Conservation (phyloP, 1,284 basidiomycete species). For the Cerioporus squamosus region DNA sequence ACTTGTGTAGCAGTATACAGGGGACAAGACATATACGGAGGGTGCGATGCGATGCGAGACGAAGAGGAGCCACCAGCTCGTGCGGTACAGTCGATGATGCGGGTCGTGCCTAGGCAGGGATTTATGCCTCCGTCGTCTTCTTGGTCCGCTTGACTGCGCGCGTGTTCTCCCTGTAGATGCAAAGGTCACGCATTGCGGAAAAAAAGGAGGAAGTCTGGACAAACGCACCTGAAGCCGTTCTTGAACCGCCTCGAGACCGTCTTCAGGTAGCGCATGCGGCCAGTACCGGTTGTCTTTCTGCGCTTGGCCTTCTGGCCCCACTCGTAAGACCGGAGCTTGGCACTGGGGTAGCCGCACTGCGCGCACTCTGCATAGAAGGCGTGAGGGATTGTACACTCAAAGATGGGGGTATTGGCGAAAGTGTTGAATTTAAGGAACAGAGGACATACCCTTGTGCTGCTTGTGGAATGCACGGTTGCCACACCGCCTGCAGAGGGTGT, state of each 20-base stretch:
- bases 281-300: constrained; percentile 98
- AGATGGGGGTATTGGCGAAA: not conserved
- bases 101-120: constrained; percentile 11
- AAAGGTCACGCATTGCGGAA: constrained; percentile 9
- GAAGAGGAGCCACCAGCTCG: constrained; percentile 25
- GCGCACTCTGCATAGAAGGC: constrained; percentile 73
- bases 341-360: constrained; percentile 95
- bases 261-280: constrained; percentile 96
- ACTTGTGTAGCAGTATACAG: constrained; percentile 36
- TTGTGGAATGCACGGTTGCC: constrained; percentile 93
- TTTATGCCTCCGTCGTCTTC: constrained; percentile 40
- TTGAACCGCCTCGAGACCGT: constrained; percentile 92
- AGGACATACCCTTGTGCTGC: constrained; percentile 90
- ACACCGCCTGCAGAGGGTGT: constrained; percentile 96
- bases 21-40: constrained; percentile 31
- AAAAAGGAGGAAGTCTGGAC: not conserved
- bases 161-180: constrained; percentile 75
- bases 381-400: not conserved
- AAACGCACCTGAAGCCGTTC: constrained; percentile 89
- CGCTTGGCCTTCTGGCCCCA: constrained; percentile 99
- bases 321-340: constrained; percentile 95
- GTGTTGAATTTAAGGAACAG: not conserved
- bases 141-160: constrained; percentile 66
- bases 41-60: constrained; percentile 30
- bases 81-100: constrained; percentile 16